These are phyloP conservation scores for Poronia punctata DNA, from an alignment of 495 filamentous ascomycete species.

Conservation along the genomic window DNA sequence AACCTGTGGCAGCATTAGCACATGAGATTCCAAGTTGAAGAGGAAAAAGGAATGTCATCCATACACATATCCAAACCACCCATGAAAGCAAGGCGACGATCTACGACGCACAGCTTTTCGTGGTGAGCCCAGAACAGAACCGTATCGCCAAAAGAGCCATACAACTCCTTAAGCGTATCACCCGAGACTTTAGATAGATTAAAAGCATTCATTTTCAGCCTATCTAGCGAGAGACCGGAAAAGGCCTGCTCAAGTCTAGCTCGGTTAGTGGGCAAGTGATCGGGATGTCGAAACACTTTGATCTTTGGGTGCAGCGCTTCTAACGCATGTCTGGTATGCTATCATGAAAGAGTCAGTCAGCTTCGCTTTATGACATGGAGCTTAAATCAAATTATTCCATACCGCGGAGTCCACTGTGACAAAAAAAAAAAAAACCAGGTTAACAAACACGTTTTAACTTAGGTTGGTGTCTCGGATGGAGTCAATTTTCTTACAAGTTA, in stretches of 20 bases:
- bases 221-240: slow-evolving; percentile 45
- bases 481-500: slow-evolving; percentile 62
- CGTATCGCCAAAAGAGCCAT: slow-evolving; percentile 69
- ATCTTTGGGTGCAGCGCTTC: slow-evolving; percentile 82
- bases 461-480: too few relatives aligned
- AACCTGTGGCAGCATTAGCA: slow-evolving; percentile 33
- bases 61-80: slow-evolving; percentile 65
- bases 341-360: slow-evolving; percentile 14
- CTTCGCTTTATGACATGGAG: not conserved
- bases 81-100: slow-evolving; percentile 82
- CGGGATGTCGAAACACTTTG: slow-evolving; percentile 84
- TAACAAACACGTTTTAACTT: not conserved
- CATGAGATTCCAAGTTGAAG: not conserved
- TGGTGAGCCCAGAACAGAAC: slow-evolving; percentile 95
- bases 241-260: slow-evolving; percentile 22
- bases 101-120: slow-evolving; percentile 84
- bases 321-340: slow-evolving; percentile 76
- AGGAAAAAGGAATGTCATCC: slow-evolving; percentile 1
- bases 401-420: slow-evolving; percentile 63
- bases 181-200: slow-evolving; percentile 51
- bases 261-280: slow-evolving; percentile 64
- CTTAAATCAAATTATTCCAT: not conserved
- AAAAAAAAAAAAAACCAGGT: slow-evolving; percentile 4
- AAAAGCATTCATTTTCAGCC: slow-evolving; percentile 40
- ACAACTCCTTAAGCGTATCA: slow-evolving; percentile 66